Percentiles rank a stretch among this genome's conserved stretches.
These are phyloP conservation scores for Lasiodiplodia gonubiensis DNA, from an alignment of 2,329 filamentous ascomycete species.

Conservation along the genomic window DNA sequence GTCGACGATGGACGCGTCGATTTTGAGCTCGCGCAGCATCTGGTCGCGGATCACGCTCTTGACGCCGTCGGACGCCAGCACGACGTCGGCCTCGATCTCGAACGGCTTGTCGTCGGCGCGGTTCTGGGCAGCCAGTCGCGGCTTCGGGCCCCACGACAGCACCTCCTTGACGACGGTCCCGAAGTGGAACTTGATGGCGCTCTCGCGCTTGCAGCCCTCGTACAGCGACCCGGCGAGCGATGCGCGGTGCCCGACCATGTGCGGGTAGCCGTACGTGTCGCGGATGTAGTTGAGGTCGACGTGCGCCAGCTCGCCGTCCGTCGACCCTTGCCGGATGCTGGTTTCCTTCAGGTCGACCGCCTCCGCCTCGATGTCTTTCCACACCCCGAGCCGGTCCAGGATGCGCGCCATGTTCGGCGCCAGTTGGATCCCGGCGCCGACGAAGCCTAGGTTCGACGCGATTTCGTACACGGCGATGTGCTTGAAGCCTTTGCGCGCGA, in stretches of 20 bases:
- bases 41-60: constrained; percentile 54
- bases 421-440: constrained; percentile 83
- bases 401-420: constrained; percentile 83
- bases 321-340: constrained; percentile 74
- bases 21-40: constrained; percentile 61
- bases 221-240: constrained; percentile 73
- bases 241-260: constrained; percentile 79
- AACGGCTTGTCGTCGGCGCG: constrained; percentile 61
- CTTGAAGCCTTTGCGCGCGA: constrained; percentile 77
- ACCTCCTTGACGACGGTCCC: constrained; percentile 62
- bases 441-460: constrained; percentile 76
- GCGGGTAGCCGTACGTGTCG: constrained; percentile 72
- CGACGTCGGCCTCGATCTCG: constrained; percentile 56
- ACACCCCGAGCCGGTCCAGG: constrained; percentile 73
- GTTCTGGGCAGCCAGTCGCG: constrained; percentile 63
- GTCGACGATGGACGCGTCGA: constrained; percentile 64
- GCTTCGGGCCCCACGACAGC: constrained; percentile 63
- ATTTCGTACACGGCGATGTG: constrained; percentile 76
- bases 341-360: constrained; percentile 74
- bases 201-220: constrained; percentile 69
- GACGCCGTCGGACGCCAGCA: constrained; percentile 57
- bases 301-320: constrained; percentile 71
- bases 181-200: constrained; percentile 72
- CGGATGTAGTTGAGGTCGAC: constrained; percentile 72
- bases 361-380: constrained; percentile 72